phyloP scores from a whole-genome alignment of 2,329 filamentous ascomycete genomes.

The Trichoderma pleuroti region DNA sequence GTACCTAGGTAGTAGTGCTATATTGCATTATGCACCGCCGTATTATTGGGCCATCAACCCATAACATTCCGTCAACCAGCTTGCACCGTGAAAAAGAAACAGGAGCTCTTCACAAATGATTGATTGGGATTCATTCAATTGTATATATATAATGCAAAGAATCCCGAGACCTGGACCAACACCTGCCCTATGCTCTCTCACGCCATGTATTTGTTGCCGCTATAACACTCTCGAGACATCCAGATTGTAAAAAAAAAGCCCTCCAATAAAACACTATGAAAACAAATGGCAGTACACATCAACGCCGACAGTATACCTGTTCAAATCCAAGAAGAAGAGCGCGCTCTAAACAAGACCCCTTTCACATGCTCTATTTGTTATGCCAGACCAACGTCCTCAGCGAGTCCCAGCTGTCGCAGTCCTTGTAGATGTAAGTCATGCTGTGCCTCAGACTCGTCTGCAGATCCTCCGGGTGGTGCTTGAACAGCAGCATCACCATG shows the following conservation, averaged over 20 bases:
- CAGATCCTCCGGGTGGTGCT: slow-evolving; percentile 84
- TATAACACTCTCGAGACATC: neutral
- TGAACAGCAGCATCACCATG: slow-evolving; percentile 91
- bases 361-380: slow-evolving; percentile 55
- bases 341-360: neutral
- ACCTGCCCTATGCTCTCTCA: neutral
- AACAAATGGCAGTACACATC: neutral
- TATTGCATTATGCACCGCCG: no score
- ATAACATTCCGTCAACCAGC: neutral
- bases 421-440: slow-evolving; percentile 95
- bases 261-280: neutral
- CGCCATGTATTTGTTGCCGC: neutral
- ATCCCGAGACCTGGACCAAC: neutral
- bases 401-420: slow-evolving; percentile 86
- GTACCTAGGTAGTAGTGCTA: no score
- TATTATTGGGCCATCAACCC: no score
- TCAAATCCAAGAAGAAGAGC: neutral
- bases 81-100: neutral
- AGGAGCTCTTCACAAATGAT: neutral
- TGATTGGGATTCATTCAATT: neutral
- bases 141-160: neutral
- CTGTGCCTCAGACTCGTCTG: slow-evolving; percentile 88
- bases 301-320: neutral
- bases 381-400: slow-evolving; percentile 81
- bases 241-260: neutral